These are phyloP conservation scores for Ceratocystis huliohia DNA, from an alignment of 2,329 filamentous ascomycete genomes.

Conservation along the genomic window DNA sequence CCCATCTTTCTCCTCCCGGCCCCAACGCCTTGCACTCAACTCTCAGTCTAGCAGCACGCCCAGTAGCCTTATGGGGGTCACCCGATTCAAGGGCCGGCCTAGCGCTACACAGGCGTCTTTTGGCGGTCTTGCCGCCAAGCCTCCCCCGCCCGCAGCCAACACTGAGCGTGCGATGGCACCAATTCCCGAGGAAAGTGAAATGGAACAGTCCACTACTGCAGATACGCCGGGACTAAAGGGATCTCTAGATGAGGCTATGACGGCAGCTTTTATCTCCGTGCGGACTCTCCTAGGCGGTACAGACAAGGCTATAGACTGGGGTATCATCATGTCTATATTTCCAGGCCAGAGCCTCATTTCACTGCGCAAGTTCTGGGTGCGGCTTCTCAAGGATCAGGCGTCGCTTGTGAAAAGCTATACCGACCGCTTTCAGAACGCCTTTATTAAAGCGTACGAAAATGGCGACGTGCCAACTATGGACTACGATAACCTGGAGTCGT, in stretches of 20 bases:
- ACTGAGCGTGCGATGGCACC: conserved; percentile 18
- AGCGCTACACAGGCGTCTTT: conserved; percentile 11
- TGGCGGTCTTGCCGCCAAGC: conserved; percentile 11
- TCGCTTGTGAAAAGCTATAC: conserved; percentile 28
- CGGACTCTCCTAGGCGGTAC: conserved; percentile 48
- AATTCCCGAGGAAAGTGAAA: conserved; percentile 15
- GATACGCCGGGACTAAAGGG: conserved; percentile 8
- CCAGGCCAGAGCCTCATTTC: conserved; percentile 39
- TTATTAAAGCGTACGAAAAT: conserved; percentile 52
- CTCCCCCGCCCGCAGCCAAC: conserved; percentile 12
- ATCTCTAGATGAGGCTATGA: conserved; percentile 27
- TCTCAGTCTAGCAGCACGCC: not conserved
- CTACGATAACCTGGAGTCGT: conserved; percentile 48
- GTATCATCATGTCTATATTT: conserved; percentile 43
- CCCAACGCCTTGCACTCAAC: not conserved
- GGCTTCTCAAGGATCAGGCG: conserved; percentile 28
- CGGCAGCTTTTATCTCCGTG: conserved; percentile 47
- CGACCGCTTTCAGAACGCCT: conserved; percentile 50
- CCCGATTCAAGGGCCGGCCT: conserved; percentile 19
- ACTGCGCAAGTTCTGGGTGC: conserved; percentile 46
- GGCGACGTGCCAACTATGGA: conserved; percentile 49
- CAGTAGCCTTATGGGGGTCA: conserved; percentile 7
- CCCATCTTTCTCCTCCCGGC: not conserved
- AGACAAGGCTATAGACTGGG: conserved; percentile 48
- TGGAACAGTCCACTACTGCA: not conserved